Evolutionary conservation across 2,329 filamentous ascomycete genomes (phyloP).

Genomic region (Cucurbitaria berberidis): DNA sequence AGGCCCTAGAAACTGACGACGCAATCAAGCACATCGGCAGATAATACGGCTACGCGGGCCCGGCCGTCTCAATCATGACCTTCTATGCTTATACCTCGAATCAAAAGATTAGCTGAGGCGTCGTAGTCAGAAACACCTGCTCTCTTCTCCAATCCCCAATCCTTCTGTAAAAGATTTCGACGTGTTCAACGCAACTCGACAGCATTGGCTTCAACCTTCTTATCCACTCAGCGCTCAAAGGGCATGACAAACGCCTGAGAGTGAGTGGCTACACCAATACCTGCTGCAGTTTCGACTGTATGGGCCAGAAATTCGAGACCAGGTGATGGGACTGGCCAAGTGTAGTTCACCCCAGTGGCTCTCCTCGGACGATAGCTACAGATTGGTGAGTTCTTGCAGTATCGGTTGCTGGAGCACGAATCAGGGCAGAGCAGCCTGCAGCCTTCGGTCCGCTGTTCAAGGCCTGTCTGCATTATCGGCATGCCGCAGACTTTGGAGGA

Average conservation of each 20-base stretch:
- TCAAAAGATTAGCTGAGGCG: too few species aligned
- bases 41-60: too few species aligned
- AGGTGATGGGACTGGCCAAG: neutral
- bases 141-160: too few species aligned
- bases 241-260: neutral
- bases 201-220: neutral
- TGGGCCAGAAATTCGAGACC: neutral
- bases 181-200: neutral
- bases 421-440: slow-evolving; percentile 4
- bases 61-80: too few species aligned
- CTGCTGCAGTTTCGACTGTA: neutral
- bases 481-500: slow-evolving; percentile 17
- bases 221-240: neutral
- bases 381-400: slow-evolving; percentile 5
- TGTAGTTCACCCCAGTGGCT: neutral
- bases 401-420: slow-evolving; percentile 8
- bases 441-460: slow-evolving; percentile 14
- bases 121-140: neutral
- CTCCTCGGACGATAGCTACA: neutral
- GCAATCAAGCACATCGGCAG: too few species aligned
- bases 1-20: neutral
- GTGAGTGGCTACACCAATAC: neutral
- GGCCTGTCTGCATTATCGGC: slow-evolving; percentile 18
- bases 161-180: neutral
- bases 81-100: too few species aligned